Base-by-base conservation (phyloP, 164 flowering plant genomes). In the Sextonia rubra region DNA sequence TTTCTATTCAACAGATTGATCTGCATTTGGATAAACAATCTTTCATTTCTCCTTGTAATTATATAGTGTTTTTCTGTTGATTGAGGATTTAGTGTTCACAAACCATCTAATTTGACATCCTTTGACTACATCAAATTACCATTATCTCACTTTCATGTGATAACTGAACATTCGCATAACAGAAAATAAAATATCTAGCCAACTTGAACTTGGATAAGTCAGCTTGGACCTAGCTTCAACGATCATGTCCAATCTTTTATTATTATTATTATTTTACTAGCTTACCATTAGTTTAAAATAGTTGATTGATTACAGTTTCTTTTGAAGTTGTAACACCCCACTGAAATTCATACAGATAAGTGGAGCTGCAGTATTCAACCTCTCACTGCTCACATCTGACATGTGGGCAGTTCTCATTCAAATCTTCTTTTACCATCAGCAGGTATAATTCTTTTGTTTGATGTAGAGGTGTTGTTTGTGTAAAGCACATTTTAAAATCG, bases 331-430 rank as follows among this genome's bases (percentile, higher is more conserved):
- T 14, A 52, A 52, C 58, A 14, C 44, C 58, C 20, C 6, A 52
- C 20, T 52, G 58, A 18, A 15, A 9, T 52, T 8, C 11, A 37
- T 75, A 32, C 88, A 90, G 97, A 63, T 78, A 77, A 81, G 92
- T 78, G 97, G 95, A 67, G 82, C 95, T 47, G 79, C 92, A 20
- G 48, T 89, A 77, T 86, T 89, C 76, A 90, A 90, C 76, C 97
- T 90, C 29, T 92, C 96, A 0, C 47, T 84, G 60, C 91, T 92
- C 71, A 90, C 94, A 47, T 82, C 91, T 60, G 96, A 92, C 76
- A 83, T 92, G 90, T 90, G 97, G 97, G 97, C 86, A 49, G 91
- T 90, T 11, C 60, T 87, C 12, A 67, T 90, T 61, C 87, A 91
- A 68, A 80, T 90, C 32, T 86, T 84, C 74, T 64, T 89, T 80